These are phyloP conservation scores for Eutrema salsugineum DNA, from an alignment of 441 rosid genomes.

Conservation along the genomic window DNA sequence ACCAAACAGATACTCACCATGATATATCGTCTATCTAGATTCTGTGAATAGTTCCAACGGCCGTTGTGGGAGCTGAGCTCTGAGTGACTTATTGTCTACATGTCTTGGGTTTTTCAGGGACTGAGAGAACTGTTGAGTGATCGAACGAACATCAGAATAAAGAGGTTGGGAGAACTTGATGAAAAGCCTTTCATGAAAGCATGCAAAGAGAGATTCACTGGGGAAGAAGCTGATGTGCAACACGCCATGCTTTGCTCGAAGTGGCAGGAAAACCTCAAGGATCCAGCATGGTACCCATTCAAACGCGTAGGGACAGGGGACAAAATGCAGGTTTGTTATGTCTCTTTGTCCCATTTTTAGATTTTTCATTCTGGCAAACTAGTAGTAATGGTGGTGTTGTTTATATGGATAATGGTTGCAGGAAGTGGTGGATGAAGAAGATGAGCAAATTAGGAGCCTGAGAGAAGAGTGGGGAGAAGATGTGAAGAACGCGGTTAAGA, in stretches of 20 bases:
- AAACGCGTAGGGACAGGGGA: conserved; percentile 41
- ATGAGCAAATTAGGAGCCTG: conserved; percentile 53
- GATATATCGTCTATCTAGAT: background rate
- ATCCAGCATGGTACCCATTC: conserved; percentile 71
- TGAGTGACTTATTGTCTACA: background rate
- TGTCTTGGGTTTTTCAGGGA: conserved; percentile 40
- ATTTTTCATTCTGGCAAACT: background rate
- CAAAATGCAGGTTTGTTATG: conserved; percentile 16
- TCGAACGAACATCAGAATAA: conserved; percentile 49
- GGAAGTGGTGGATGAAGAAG: conserved; percentile 73
- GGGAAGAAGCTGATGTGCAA: conserved; percentile 53
- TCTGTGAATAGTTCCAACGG: background rate
- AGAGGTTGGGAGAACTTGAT: conserved; percentile 85
- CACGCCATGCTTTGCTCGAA: conserved; percentile 52
- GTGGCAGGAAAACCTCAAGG: conserved; percentile 74
- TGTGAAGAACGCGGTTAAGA: conserved; percentile 45
- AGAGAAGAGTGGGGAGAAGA: conserved; percentile 76
- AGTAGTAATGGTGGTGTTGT: background rate
- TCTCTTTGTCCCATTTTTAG: background rate
- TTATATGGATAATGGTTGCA: conserved; percentile 34
- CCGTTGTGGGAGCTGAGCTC: background rate
- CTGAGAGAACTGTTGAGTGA: conserved; percentile 41
- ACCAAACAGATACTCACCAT: background rate
- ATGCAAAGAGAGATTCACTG: conserved; percentile 49
- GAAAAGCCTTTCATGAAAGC: conserved; percentile 48